A percentile compares a stretch with the other conserved stretches of the same genome.
Conservation (phyloP, 192 early-diverging fungal genomes). For the Coemansia biformis region DNA sequence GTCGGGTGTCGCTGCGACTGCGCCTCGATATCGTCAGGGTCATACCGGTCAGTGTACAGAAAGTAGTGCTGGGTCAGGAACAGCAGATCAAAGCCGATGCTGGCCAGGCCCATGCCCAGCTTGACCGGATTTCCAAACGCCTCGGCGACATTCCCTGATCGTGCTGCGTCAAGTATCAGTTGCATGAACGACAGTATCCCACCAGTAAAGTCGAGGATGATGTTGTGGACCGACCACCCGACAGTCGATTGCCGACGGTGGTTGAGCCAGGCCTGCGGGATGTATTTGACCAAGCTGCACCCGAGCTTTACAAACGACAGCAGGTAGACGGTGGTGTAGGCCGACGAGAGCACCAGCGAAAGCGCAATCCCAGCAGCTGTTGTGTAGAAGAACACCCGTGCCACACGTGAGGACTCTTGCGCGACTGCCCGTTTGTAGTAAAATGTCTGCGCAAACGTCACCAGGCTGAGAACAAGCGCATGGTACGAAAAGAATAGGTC, state of each 20-base stretch:
- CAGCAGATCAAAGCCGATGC: slow-evolving; percentile 75
- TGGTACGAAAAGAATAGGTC: slow-evolving; percentile 89
- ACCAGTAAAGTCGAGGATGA: slow-evolving; percentile 82
- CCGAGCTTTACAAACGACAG: slow-evolving; percentile 73
- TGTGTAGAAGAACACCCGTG: slow-evolving; percentile 11
- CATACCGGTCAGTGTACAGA: slow-evolving; percentile 51
- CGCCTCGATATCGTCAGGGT: slow-evolving; percentile 19
- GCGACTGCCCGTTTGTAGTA: slow-evolving; percentile 50
- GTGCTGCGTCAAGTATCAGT: slow-evolving; percentile 65
- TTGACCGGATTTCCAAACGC: slow-evolving; percentile 62
- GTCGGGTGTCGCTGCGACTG: slow-evolving; percentile 4
- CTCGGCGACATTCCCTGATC: slow-evolving; percentile 49
- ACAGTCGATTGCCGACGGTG: slow-evolving; percentile 67
- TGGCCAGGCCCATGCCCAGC: slow-evolving; percentile 71
- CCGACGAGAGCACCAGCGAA: slow-evolving; percentile 7
- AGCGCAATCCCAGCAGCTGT: slow-evolving; percentile 6
- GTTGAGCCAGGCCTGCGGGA: slow-evolving; percentile 72
- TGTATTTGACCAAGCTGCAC: slow-evolving; percentile 75
- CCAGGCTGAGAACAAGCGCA: slow-evolving; percentile 60
- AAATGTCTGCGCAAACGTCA: slow-evolving; percentile 62
- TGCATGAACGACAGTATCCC: slow-evolving; percentile 73
- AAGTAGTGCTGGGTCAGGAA: slow-evolving; percentile 84
- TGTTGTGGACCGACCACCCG: slow-evolving; percentile 89
- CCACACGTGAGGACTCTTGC: slow-evolving; percentile 16
- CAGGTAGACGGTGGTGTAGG: slow-evolving; percentile 64